Base-by-base conservation (phyloP, 139 green algal species). In the Coccomyxa sp. region DNA sequence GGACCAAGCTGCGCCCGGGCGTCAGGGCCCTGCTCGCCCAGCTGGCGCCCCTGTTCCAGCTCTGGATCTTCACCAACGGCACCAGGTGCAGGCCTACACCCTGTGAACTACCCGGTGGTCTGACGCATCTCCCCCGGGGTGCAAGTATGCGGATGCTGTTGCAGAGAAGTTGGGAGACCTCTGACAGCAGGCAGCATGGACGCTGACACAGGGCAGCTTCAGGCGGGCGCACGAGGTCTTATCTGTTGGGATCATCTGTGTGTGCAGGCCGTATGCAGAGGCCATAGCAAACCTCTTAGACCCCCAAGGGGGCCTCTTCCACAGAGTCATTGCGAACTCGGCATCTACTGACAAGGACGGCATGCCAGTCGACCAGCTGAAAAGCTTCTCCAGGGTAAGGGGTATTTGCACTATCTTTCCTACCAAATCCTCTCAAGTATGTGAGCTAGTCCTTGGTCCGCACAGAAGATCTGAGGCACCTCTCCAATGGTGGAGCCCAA, bases 41-140 rank as follows among this genome's bases (percentile, higher is more conserved):
- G 7, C 88, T 89, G 0, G 22, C 80, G 0, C 69, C 84, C n/a
- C 74, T 90, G 38, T 99, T 92, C 80, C 90, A 98, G 83, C 82
- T 98, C 79, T 88, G 93, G 82, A 92, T 99, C 39, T 97, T 97
- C 92, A 99, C 95, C 29, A 98, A 98, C 88, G 95, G 95, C 7
- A 94, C 97, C 86, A 84, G 75, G 80, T 84, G 4, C 50, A 64
- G 50, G 5, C 22, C 5, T 64, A 64, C 18, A 5, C 27, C 27
- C 50, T 31, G 5, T 64, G 44, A 10, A 64, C 50, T 64, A 31
- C 50, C 27, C 50, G 50, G 50, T 64, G 50, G 44, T 1, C 27
- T 7, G 50, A 64, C 27, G 50, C 50, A 64, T 64, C 50, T 3
- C 50, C 22, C 1, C 50, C 10, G 44, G 44, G 14, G 10, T 14